These are phyloP conservation scores for Venturia carpophila DNA, from an alignment of 2,329 filamentous ascomycete genomes.

Conservation along the genomic window DNA sequence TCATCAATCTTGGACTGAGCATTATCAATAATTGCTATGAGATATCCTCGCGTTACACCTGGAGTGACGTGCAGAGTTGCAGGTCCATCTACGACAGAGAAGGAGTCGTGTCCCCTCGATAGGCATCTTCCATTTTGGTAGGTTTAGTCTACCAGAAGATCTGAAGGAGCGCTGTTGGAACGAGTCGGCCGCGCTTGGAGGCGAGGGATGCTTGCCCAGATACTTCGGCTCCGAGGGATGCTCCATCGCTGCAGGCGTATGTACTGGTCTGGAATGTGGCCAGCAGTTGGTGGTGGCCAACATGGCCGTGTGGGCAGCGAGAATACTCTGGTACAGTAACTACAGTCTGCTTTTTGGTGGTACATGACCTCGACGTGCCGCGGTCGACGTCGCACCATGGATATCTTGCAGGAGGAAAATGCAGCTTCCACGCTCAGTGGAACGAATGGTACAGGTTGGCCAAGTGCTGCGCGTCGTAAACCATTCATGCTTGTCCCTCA, in stretches of 20 bases:
- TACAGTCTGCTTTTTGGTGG: slow-evolving; percentile 10
- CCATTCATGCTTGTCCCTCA: neutral
- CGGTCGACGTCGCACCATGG: neutral
- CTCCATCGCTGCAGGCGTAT: slow-evolving; percentile 7
- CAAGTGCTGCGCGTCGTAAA: neutral
- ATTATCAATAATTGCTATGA: neutral
- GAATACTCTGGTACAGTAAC: neutral
- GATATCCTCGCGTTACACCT: neutral
- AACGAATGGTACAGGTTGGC: neutral
- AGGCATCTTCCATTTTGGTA: neutral
- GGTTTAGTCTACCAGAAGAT: slow-evolving; percentile 1
- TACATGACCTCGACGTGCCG: neutral
- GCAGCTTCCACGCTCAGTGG: neutral
- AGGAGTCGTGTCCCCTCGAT: neutral
- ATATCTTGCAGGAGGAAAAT: neutral
- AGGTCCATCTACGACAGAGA: neutral
- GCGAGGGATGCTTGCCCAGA: neutral
- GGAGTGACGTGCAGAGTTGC: neutral
- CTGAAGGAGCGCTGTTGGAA: neutral
- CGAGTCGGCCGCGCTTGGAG: neutral
- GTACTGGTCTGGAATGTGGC: slow-evolving; percentile 2
- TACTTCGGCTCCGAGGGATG: neutral
- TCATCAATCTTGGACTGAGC: neutral
- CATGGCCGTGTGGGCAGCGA: neutral
- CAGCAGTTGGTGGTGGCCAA: neutral